These are phyloP conservation scores for Anthostomella pinea DNA, from an alignment of 2,329 filamentous ascomycete genomes.

Conservation along the genomic window DNA sequence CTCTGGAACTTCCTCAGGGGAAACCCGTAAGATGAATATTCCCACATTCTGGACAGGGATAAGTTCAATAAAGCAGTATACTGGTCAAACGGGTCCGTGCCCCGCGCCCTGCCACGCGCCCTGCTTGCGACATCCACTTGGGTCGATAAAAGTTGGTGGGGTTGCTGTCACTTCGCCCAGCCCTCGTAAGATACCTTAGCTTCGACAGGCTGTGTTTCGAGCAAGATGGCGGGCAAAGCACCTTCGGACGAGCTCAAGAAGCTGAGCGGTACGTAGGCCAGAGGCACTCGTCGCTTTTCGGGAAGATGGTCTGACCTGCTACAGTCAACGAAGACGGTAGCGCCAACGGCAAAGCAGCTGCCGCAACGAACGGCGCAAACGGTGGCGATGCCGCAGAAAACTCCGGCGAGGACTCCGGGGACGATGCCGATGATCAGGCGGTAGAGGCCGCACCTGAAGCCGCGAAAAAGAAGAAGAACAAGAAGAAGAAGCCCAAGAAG, in stretches of 20 bases:
- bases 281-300: background rate
- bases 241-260: constrained; percentile 41
- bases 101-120: no score
- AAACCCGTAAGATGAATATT: no score
- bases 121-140: no score
- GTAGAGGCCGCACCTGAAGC: constrained; percentile 36
- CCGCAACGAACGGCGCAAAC: constrained; percentile 34
- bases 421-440: constrained; percentile 45
- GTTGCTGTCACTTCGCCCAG: no score
- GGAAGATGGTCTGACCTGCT: constrained; percentile 5
- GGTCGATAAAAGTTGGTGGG: no score
- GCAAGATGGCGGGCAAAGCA: constrained; percentile 41
- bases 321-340: constrained; percentile 40
- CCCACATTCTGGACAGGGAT: no score
- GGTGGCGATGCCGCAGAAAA: constrained; percentile 39
- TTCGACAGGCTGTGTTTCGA: no score
- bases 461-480: constrained; percentile 73
- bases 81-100: no score
- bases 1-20: no score
- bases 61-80: no score
- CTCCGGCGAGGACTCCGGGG: constrained; percentile 51
- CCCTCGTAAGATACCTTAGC: no score
- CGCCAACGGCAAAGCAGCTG: constrained; percentile 37
- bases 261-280: constrained; percentile 35
- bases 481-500: constrained; percentile 75